Conservation (phyloP, 148 eudicot genomes). For the Rhododendron griersonianum region DNA sequence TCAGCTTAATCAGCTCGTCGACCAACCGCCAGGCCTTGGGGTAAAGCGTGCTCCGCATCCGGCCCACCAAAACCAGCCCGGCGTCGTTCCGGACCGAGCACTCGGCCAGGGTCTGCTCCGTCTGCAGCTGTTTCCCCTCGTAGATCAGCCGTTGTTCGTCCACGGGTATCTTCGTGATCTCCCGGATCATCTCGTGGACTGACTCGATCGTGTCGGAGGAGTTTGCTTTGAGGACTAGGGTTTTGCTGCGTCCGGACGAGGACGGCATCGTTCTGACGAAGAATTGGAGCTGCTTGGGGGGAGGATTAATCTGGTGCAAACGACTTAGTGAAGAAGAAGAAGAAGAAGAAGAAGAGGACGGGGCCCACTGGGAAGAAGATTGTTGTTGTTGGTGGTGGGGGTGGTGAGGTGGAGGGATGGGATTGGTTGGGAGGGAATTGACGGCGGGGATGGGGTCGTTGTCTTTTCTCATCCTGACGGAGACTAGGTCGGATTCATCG, state of each 20-base stretch:
- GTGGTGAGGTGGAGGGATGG: neutral
- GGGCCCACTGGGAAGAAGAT: neutral
- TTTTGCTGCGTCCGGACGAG: slow-evolving; percentile 16
- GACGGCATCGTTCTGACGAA: slow-evolving; percentile 48
- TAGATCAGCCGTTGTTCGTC: slow-evolving; percentile 53
- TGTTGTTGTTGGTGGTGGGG: neutral
- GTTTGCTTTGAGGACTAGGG: slow-evolving; percentile 44
- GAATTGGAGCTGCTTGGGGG: slow-evolving; percentile 31
- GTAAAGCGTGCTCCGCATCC: slow-evolving; percentile 60
- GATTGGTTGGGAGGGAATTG: neutral
- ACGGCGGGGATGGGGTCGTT: neutral
- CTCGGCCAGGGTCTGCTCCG: slow-evolving; percentile 50
- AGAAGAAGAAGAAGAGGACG: neutral
- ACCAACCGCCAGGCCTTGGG: slow-evolving; percentile 53
- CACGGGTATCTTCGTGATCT: slow-evolving; percentile 43
- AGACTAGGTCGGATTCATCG: slow-evolving; percentile 8
- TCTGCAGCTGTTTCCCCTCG: slow-evolving; percentile 54
- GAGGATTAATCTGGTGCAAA: neutral
- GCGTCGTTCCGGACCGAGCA: slow-evolving; percentile 49
- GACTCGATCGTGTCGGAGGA: slow-evolving; percentile 38
- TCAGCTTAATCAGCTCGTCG: slow-evolving; percentile 33
- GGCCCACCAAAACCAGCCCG: slow-evolving; percentile 43
- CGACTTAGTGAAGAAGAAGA: neutral
- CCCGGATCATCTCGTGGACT: slow-evolving; percentile 35
- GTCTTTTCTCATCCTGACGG: slow-evolving; percentile 17